Conservation (phyloP, 257 asterid species). For the Petunia axillaris region DNA sequence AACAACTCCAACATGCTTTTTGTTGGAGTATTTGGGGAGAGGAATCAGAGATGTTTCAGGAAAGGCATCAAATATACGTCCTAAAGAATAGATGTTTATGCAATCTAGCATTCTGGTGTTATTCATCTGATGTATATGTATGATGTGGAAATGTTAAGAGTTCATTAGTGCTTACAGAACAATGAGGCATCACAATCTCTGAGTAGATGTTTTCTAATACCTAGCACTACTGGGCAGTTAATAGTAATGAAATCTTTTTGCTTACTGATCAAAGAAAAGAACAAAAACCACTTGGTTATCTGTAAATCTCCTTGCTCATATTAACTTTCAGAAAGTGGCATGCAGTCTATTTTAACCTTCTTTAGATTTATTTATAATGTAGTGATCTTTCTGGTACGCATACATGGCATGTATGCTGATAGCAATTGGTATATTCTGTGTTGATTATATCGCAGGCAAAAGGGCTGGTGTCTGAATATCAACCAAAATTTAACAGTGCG, state of each 20-base stretch:
- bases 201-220: slow-evolving; percentile 17
- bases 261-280: slow-evolving; percentile 10
- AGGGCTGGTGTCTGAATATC: slow-evolving; percentile 90
- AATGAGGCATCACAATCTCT: neutral
- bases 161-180: slow-evolving; percentile 9
- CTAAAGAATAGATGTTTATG: slow-evolving; percentile 9
- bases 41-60: slow-evolving; percentile 14
- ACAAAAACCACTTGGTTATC: slow-evolving; percentile 19
- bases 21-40: slow-evolving; percentile 21
- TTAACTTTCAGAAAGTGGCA: slow-evolving; percentile 11
- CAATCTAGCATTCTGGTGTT: neutral
- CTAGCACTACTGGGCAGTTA: slow-evolving; percentile 19
- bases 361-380: neutral
- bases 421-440: neutral
- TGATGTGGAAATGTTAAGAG: neutral
- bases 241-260: neutral
- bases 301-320: neutral
- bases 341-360: neutral
- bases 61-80: slow-evolving; percentile 6
- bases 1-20: neutral
- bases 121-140: neutral
- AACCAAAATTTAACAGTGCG: slow-evolving; percentile 94
- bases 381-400: neutral
- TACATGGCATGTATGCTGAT: neutral
- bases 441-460: slow-evolving; percentile 68